phyloP scores from a whole-genome alignment of 352 stramenopile species.

The Elongisporangium senticosum region DNA sequence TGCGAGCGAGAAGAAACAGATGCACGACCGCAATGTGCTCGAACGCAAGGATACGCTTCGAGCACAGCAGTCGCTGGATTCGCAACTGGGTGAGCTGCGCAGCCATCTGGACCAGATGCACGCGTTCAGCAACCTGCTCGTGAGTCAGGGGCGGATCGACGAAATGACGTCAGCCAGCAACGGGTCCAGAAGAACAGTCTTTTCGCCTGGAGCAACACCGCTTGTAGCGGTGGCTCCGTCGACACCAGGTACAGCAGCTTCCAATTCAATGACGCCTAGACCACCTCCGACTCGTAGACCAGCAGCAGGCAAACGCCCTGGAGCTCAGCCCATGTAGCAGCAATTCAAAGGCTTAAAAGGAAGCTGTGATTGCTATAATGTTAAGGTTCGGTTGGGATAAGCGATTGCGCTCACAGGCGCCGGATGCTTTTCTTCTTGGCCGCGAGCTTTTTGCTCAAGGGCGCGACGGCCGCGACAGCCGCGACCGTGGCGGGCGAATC shows the following conservation, averaged over 20 bases:
- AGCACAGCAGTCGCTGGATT: slow-evolving; percentile 33
- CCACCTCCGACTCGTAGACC: too few relatives aligned
- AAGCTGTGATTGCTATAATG: slow-evolving; percentile 7
- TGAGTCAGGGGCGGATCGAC: slow-evolving; percentile 48
- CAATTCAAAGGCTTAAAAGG: slow-evolving; percentile 8
- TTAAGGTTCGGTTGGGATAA: not conserved
- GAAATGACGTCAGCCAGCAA: slow-evolving; percentile 10
- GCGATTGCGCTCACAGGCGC: slow-evolving; percentile 28
- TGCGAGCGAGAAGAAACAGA: slow-evolving; percentile 34
- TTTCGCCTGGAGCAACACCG: not conserved
- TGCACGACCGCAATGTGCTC: slow-evolving; percentile 19
- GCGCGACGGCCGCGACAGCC: slow-evolving; percentile 5
- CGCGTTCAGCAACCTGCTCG: slow-evolving; percentile 63
- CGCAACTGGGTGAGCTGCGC: slow-evolving; percentile 31
- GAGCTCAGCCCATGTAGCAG: not conserved
- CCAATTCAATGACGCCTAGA: too few relatives aligned
- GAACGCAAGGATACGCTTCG: slow-evolving; percentile 23
- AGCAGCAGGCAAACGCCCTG: not conserved
- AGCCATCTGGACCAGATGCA: slow-evolving; percentile 34
- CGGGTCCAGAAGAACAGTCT: too few relatives aligned
- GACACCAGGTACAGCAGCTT: not conserved
- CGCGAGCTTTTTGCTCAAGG: slow-evolving; percentile 57
- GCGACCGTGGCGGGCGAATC: slow-evolving; percentile 23
- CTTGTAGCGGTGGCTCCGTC: not conserved
- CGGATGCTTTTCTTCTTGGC: slow-evolving; percentile 71